Evolutionary conservation across 192 early-diverging fungal genomes (phyloP).

Genomic region (Allomyces macrogynus): DNA sequence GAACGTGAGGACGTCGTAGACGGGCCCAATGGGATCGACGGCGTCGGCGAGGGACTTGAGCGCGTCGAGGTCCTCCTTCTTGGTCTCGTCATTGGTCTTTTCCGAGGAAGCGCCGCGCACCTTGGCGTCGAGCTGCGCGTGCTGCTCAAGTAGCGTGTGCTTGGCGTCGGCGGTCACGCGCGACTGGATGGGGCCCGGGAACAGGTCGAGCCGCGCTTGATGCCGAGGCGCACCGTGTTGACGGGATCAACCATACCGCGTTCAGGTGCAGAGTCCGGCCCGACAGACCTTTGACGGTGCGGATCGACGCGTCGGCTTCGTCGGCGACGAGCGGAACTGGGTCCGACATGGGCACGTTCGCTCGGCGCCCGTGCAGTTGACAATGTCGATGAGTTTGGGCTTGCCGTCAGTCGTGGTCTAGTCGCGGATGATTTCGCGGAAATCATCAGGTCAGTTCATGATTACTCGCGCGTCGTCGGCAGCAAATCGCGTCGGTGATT

Average conservation of each 20-base stretch:
- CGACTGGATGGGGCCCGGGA: slow-evolving; percentile 29
- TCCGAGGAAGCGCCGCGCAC: slow-evolving; percentile 25
- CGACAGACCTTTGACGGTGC: slow-evolving; percentile 42
- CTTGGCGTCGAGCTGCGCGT: slow-evolving; percentile 18
- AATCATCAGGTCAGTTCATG: too few species aligned
- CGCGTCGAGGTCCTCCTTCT: slow-evolving; percentile 22
- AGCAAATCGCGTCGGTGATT: too few species aligned
- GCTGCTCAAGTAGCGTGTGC: slow-evolving; percentile 22
- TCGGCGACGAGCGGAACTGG: slow-evolving; percentile 26
- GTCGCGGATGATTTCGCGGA: too few species aligned
- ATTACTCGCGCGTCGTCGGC: too few species aligned
- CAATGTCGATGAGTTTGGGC: slow-evolving; percentile 74
- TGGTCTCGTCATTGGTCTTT: slow-evolving; percentile 12
- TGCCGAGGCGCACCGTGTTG: slow-evolving; percentile 66
- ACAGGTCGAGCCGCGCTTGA: slow-evolving; percentile 58
- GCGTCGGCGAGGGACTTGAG: slow-evolving; percentile 32
- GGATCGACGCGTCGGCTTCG: slow-evolving; percentile 17
- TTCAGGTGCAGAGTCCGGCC: slow-evolving; percentile 54
- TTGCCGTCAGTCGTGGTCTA: slow-evolving; percentile 61
- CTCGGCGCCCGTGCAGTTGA: slow-evolving; percentile 69
- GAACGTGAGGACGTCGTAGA: slow-evolving; percentile 66
- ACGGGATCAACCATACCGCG: slow-evolving; percentile 53
- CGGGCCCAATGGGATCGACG: slow-evolving; percentile 56
- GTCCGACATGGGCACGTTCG: slow-evolving; percentile 44
- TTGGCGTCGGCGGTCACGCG: slow-evolving; percentile 29